Evolutionary conservation across 495 filamentous ascomycete species (phyloP).

Genomic region (Margaritispora aquatica): DNA sequence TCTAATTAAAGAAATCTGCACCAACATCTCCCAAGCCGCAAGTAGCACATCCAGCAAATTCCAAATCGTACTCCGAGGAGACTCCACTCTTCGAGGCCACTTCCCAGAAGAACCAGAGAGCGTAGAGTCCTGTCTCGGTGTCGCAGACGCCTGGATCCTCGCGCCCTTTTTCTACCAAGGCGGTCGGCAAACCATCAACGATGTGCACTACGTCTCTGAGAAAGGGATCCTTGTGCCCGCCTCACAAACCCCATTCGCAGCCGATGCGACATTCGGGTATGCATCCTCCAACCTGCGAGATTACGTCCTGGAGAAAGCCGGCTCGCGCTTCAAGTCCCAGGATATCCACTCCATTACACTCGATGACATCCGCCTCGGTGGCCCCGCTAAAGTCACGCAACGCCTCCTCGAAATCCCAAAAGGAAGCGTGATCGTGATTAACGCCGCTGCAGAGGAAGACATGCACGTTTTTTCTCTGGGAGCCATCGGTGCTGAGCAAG

Average conservation of each 20-base stretch:
- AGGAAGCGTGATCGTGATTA: constrained; percentile 41
- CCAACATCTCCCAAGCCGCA: constrained; percentile 38
- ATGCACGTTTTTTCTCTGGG: constrained; percentile 45
- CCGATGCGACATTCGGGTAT: constrained; percentile 49
- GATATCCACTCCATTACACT: constrained; percentile 38
- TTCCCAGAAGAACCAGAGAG: constrained; percentile 46
- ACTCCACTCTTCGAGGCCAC: constrained; percentile 48
- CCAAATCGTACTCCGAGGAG: constrained; percentile 45
- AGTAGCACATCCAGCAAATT: constrained; percentile 30
- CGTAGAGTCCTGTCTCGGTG: constrained; percentile 39
- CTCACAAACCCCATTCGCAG: constrained; percentile 41
- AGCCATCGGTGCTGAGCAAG: constrained; percentile 35
- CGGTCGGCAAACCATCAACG: constrained; percentile 42
- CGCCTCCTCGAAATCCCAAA: constrained; percentile 29
- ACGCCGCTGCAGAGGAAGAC: constrained; percentile 45
- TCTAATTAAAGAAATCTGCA: constrained; percentile 40
- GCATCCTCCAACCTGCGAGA: constrained; percentile 41
- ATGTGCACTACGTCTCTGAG: constrained; percentile 49
- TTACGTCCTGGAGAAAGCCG: constrained; percentile 45
- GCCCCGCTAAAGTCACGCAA: constrained; percentile 32
- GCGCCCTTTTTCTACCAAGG: constrained; percentile 51
- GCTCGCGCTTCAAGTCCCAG: constrained; percentile 26
- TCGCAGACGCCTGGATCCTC: constrained; percentile 38
- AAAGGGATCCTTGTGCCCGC: constrained; percentile 39
- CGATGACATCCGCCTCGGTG: constrained; percentile 35